Conservation (phyloP, 208 protist species). For the Trypanosoma theileri region DNA sequence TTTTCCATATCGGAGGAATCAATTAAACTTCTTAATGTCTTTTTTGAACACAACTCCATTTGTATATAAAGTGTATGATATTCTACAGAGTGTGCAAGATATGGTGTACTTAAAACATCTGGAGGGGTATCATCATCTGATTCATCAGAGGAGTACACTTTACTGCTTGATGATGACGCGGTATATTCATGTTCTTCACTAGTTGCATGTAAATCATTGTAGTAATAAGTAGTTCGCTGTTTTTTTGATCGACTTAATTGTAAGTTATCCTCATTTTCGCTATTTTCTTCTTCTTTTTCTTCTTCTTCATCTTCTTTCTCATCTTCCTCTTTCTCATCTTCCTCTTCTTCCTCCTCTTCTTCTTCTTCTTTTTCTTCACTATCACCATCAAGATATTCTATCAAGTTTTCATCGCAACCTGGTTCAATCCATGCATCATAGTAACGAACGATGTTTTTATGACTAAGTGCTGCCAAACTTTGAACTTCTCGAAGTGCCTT, state of each 20-base stretch:
- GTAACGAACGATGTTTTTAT: constrained; percentile 88
- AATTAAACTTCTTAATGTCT: constrained; percentile 73
- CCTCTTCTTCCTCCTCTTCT: not conserved
- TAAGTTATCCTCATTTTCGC: constrained; percentile 1
- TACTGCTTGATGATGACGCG: constrained; percentile 3
- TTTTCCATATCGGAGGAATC: constrained; percentile 52
- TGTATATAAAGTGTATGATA: constrained; percentile 87
- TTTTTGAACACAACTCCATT: constrained; percentile 83
- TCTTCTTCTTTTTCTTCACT: constrained; percentile 25
- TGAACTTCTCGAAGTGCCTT: constrained; percentile 76
- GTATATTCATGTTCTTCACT: not conserved
- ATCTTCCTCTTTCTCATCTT: not conserved
- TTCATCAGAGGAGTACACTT: constrained; percentile 8
- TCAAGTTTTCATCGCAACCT: constrained; percentile 76
- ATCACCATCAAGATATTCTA: constrained; percentile 45
- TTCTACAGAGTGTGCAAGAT: constrained; percentile 6
- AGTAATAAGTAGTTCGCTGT: not conserved
- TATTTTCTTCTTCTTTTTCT: constrained; percentile 18
- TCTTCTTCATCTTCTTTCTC: constrained; percentile 39
- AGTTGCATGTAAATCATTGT: not conserved
- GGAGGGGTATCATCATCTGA: constrained; percentile 17
- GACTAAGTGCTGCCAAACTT: constrained; percentile 73
- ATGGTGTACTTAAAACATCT: constrained; percentile 18
- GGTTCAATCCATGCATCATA: constrained; percentile 89
- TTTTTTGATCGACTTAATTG: not conserved